Evolutionary conservation across 148 eudicot species (phyloP), one percentile per base, ranked within the genome.

Genomic region (Limonium bicolor): DNA sequence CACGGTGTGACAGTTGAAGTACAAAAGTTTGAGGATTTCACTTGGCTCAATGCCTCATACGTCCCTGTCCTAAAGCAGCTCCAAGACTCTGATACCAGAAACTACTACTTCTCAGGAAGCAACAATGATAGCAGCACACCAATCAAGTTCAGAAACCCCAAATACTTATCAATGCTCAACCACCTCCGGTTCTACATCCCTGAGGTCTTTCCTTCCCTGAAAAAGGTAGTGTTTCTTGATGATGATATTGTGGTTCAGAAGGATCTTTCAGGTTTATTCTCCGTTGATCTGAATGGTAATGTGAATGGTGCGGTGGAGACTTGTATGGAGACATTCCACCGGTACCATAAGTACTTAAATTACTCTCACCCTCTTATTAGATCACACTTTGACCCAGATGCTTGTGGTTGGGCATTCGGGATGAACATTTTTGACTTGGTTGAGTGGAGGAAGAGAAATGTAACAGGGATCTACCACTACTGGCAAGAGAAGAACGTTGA

Each of bases 391-490:
- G 87, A 83, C 42, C 94, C 87, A 0, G 94, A 83, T 65, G 94
- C 94, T 16, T 83, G 94, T 56, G 94, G 94, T 31, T 83, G 94
- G 94, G 94, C 94, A 6, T 83, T 78, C 41, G 94, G 94, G 48
- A 83, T 83, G 94, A 83, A 83, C 23, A 76, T 83, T 30, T 83
- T 83, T 38, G 94, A 83, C 46, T 54, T 83, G 51, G 84, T 78
- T 15, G 76, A 83, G 63, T 83, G 94, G 94, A 70, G 94, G 62
- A 67, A 70, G 50, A 76, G 78, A 51, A 73, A 83, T 40, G 94
- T 83, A 24, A 83, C 94, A 0, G 94, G 94, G 23, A 78, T 83
- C 37, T 83, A 83, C 50, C 94, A 83, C 53, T 83, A 83, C 21
- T 83, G 94, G 94, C 94, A 83, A 60, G 94, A 83, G 54, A 83